A percentile compares a stretch with the other conserved stretches of the same genome.
These are phyloP conservation scores for Trypanosoma cruzi DNA, from an alignment of 208 protist genomes.

Conservation along the genomic window DNA sequence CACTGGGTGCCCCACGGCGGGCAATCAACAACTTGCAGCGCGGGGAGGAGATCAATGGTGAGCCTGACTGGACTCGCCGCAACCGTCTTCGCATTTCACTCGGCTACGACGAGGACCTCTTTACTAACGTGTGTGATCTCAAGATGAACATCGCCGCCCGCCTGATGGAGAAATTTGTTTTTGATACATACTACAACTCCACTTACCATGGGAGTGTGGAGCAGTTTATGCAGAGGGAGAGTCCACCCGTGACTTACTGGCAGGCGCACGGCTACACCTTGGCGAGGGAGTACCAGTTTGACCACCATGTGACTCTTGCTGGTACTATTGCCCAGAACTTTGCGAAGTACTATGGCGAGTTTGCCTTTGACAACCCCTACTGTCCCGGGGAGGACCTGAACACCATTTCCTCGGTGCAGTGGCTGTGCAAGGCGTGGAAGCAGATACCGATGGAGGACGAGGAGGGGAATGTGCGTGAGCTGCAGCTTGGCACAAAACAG, in stretches of 20 bases:
- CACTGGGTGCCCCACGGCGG: constrained; percentile 55
- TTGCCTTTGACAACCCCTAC: constrained; percentile 83
- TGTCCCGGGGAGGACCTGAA: constrained; percentile 89
- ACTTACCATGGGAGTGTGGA: constrained; percentile 3
- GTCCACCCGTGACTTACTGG: constrained; percentile 81
- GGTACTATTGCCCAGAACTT: constrained; percentile 64
- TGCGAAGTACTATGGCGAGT: constrained; percentile 68
- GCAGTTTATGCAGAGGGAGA: constrained; percentile 7
- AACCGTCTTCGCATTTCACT: constrained; percentile 84
- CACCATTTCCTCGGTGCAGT: constrained; percentile 60
- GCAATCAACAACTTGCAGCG: constrained; percentile 28
- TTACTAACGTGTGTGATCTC: constrained; percentile 44
- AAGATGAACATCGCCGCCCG: constrained; percentile 58
- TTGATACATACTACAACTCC: constrained; percentile 38
- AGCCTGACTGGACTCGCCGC: constrained; percentile 66
- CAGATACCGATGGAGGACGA: constrained; percentile 24
- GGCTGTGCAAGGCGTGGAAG: constrained; percentile 51
- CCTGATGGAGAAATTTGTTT: constrained; percentile 60
- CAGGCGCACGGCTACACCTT: constrained; percentile 67
- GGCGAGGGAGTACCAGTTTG: constrained; percentile 40
- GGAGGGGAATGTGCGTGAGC: background rate
- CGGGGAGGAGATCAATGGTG: constrained; percentile 40
- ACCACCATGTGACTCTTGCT: constrained; percentile 41
- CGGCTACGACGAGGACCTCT: constrained; percentile 86
- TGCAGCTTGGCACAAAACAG: constrained; percentile 18